Evolutionary conservation across 2,329 filamentous ascomycete species (phyloP), one percentile per base, ranked within the genome.

Genomic region (Sphaerulina populicola): DNA sequence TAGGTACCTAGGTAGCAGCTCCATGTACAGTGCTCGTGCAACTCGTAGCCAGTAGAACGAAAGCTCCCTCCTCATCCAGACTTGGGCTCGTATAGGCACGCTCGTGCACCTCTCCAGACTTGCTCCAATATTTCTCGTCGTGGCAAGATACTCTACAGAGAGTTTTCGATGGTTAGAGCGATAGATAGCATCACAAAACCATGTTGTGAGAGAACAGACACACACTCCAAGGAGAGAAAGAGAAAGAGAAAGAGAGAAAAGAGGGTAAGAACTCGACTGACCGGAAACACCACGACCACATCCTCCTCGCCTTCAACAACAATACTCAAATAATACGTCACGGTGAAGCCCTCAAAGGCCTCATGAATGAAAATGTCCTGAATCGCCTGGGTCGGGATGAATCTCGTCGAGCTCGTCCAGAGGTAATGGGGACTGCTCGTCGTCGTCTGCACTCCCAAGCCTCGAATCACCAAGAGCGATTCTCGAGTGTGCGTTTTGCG

Each of bases 361-460:
- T 98, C 93, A 67, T 96, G 89, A 45, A 98, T 86, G 48, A 96
- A 81, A 51, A 98, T 84, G 67, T 98, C 93, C 65, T 87, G 87
- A 52, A 98, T 94, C 69, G 88, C 83, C 40, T 85, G 86, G 0
- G 91, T 95, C 0, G 93, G 91, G 53, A 98, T 97, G 68, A 87
- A 88, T 44, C 82, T 74, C n/a, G 81, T 85, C 1, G 77, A 75
- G 2, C 78, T 71, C 7, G 74, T 74, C 35, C 76, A 75, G 6
- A 90, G 74, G 62, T 87, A 88, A 7, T 82, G 85, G 1, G 77
- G 69, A 7, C 83, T 82, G 27, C 81, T 83, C 1, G 83, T 85
- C 6, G 80, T 84, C 2, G 88, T 96, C 73, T 98, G 93, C 47
- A 98, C 84, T 6, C 93, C 93, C 11, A 98, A 76, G 0, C 90